phyloP scores from a whole-genome alignment of 768 basidiomycete species.

The Mycena epipterygia region DNA sequence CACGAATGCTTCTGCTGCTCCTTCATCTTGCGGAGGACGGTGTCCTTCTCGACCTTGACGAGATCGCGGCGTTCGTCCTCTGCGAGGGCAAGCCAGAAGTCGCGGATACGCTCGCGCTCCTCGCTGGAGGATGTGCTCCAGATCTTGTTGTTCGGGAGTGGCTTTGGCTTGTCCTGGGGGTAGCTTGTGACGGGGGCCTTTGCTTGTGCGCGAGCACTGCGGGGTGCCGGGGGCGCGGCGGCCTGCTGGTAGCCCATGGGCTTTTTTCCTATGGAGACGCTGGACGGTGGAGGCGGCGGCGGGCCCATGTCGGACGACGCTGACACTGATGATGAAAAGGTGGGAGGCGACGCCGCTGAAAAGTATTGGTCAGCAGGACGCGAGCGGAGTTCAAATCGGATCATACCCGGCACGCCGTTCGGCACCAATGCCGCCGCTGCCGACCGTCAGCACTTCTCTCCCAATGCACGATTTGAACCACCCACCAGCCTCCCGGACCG shows the following conservation, averaged over 20 bases:
- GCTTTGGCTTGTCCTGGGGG: constrained; percentile 31
- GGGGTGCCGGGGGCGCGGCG: constrained; percentile 54
- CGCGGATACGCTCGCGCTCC: constrained; percentile 97
- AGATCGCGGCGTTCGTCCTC: constrained; percentile 93
- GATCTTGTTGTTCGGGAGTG: constrained; percentile 77
- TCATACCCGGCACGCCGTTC: not conserved
- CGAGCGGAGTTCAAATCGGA: constrained; percentile 9
- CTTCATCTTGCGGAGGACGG: constrained; percentile 98
- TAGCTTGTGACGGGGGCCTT: constrained; percentile 60
- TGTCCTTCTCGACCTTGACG: constrained; percentile 98
- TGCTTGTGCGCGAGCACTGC: constrained; percentile 62
- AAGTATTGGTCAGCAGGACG: constrained; percentile 51
- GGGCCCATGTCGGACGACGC: constrained; percentile 26
- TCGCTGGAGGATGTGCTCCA: constrained; percentile 94
- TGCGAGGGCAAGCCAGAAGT: constrained; percentile 95
- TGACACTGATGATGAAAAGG: not conserved
- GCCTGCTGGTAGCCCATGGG: constrained; percentile 83
- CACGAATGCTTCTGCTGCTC: constrained; percentile 98
- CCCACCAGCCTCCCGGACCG: constrained; percentile 28
- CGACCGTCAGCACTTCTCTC: too few species aligned
- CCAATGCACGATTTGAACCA: too few species aligned
- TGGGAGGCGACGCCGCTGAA: constrained; percentile 46
- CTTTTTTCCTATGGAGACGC: constrained; percentile 92
- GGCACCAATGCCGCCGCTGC: constrained; percentile 17
- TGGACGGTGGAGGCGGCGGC: constrained; percentile 70